These are phyloP conservation scores for Polygonum aviculare DNA, from an alignment of 148 eudicot genomes.

Conservation along the genomic window DNA sequence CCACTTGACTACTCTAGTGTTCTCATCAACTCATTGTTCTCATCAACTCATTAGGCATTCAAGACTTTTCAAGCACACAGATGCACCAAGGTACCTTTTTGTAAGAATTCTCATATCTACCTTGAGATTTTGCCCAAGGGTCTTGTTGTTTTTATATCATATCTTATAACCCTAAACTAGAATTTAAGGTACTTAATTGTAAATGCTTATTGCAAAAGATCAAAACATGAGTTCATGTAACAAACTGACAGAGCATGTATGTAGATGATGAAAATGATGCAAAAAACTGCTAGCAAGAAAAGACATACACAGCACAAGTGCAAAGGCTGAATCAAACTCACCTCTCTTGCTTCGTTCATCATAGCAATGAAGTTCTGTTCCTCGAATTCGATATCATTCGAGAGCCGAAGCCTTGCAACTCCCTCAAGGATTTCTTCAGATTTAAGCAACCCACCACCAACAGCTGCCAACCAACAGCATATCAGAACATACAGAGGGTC, in stretches of 20 bases:
- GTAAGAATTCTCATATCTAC: not conserved
- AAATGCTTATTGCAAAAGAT: not conserved
- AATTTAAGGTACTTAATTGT: not conserved
- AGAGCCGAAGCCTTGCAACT: conserved; percentile 71
- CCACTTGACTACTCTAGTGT: not conserved
- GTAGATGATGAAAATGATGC: too few relatives aligned
- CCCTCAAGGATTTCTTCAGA: conserved; percentile 96
- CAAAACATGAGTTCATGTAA: not conserved
- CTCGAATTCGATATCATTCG: conserved; percentile 83
- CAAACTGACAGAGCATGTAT: not conserved
- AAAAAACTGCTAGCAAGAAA: not conserved
- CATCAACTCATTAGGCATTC: not conserved
- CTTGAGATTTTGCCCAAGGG: not conserved
- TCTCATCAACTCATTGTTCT: not conserved
- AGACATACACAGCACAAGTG: not conserved
- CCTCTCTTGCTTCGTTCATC: conserved; percentile 89
- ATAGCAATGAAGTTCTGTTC: conserved; percentile 75
- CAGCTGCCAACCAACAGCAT: conserved; percentile 95
- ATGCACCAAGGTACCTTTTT: not conserved
- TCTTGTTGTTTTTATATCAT: not conserved
- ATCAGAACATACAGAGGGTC: conserved; percentile 70
- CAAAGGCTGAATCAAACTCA: conserved; percentile 16
- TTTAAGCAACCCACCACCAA: conserved; percentile 91
- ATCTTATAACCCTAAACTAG: not conserved
- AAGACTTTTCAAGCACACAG: not conserved